These are phyloP conservation scores for Neonectria coccinea DNA, from an alignment of 2,329 filamentous ascomycete genomes.

Conservation along the genomic window DNA sequence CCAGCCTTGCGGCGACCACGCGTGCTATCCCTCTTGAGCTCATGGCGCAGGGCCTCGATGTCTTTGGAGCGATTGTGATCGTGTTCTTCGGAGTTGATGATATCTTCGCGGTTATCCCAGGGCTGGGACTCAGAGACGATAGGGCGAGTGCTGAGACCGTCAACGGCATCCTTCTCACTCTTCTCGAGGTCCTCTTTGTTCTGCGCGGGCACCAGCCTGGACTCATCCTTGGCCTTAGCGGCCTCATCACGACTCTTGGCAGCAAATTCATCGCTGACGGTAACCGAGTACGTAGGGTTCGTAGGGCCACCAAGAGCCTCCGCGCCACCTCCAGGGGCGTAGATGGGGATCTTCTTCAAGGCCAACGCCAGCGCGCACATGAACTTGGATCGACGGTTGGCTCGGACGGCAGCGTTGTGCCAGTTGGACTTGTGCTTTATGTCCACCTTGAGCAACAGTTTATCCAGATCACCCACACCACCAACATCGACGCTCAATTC, in stretches of 20 bases:
- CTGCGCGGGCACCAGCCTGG: slow-evolving; percentile 70
- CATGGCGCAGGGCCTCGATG: slow-evolving; percentile 52
- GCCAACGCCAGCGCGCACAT: slow-evolving; percentile 93
- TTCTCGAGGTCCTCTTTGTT: slow-evolving; percentile 46
- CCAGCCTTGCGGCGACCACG: slow-evolving; percentile 63
- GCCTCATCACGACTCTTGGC: slow-evolving; percentile 70
- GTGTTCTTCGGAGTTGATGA: slow-evolving; percentile 41
- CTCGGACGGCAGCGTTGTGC: slow-evolving; percentile 86
- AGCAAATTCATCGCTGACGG: slow-evolving; percentile 77
- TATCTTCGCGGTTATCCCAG: slow-evolving; percentile 44
- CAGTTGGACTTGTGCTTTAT: slow-evolving; percentile 95
- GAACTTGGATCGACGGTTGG: slow-evolving; percentile 89
- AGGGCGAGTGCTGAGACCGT: slow-evolving; percentile 57
- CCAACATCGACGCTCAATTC: slow-evolving; percentile 83
- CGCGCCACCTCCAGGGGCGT: slow-evolving; percentile 79
- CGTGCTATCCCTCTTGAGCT: slow-evolving; percentile 58
- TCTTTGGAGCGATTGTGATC: slow-evolving; percentile 53
- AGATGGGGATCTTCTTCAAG: slow-evolving; percentile 87
- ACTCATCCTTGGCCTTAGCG: slow-evolving; percentile 70
- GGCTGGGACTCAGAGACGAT: slow-evolving; percentile 39
- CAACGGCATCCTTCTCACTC: slow-evolving; percentile 58
- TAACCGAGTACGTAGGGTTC: slow-evolving; percentile 85
- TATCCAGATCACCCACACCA: slow-evolving; percentile 86
- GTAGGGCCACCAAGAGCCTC: slow-evolving; percentile 72
- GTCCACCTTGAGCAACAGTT: slow-evolving; percentile 83